Base-by-base conservation (phyloP, 495 filamentous ascomycete genomes). In the Aspergillus heteromorphus region DNA sequence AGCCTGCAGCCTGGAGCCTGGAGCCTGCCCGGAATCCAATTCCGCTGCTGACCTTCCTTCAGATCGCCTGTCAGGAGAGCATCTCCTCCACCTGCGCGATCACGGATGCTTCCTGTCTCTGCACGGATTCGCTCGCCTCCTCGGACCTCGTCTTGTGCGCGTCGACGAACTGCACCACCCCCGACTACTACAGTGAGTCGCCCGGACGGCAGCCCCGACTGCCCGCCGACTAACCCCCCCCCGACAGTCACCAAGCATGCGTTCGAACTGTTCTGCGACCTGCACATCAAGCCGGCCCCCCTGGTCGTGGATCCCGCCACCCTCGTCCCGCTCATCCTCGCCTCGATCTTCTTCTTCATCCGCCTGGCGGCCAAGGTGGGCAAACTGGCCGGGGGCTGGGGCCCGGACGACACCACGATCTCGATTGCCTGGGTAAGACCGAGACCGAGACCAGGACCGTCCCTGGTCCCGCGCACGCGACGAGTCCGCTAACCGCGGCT, bases 301-400 rank as follows among this genome's bases (percentile, higher is more conserved):
- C 40, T 50, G 0, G 38, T 48, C 31, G 25, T 60, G 38, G 42
- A 55, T 10, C 45, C 51, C 1, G 41, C 54, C 6, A 64, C 62
- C 5, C 14, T 69, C 6, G 19, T 61, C 0, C 67, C 67, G 19
- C 43, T 67, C 2, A 55, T 68, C 27, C 34, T 70, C 18, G 56
- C 60, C 2, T 58, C 60, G 1, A 38, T 68, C 14, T 62, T 70
- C 16, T 70, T 70, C 30, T 18, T 53, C 7, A 43, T 51, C 8
- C 60, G 68, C 36, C 59, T 69, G 2, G 16, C 56, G 6, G 66
- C 68, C n/a, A 71, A 71, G 55, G 29, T 48, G 17, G 53, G 50
- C 19, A 55, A 60, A 19, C 62, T 71, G 19, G 66, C 57, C 2
- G 66, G 68, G 6, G 66, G 64, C n/a, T 71, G 66, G 68, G 68